Conservation (phyloP, 257 asterid species). For the Solanum piurae region DNA sequence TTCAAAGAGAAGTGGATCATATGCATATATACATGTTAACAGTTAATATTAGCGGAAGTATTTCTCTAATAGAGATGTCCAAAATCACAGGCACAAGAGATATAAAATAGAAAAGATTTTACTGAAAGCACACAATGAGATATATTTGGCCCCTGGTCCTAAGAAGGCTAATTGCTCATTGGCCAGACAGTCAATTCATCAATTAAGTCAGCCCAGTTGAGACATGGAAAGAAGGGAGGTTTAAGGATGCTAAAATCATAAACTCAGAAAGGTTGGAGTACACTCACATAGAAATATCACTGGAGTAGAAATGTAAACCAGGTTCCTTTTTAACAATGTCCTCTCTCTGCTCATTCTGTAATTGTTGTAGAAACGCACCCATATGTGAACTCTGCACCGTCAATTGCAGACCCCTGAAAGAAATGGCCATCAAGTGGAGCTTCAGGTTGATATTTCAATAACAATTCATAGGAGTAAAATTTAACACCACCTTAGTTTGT, state of each 20-base stretch:
- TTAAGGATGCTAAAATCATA: neutral
- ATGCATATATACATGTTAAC: neutral
- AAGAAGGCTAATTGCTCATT: neutral
- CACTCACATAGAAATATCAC: conserved; percentile 83
- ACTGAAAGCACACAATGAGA: neutral
- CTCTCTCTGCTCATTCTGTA: conserved; percentile 61
- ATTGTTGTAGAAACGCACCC: conserved; percentile 77
- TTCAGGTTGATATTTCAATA: neutral
- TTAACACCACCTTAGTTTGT: neutral
- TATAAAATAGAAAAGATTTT: neutral
- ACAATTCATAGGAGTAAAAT: neutral
- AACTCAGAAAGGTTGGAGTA: neutral
- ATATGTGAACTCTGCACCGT: conserved; percentile 67
- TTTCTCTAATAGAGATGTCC: neutral
- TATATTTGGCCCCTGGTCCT: neutral
- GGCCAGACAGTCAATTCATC: neutral
- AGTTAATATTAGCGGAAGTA: neutral
- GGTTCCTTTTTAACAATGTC: conserved; percentile 54
- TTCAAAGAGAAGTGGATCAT: neutral
- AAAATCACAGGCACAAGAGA: neutral
- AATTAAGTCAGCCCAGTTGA: neutral
- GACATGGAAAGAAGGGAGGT: neutral
- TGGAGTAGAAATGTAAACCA: conserved; percentile 82
- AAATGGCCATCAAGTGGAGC: neutral
- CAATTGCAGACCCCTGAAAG: conserved; percentile 53